Evolutionary conservation across 1,139 yeast species (phyloP).

Genomic region (Sugiyamaella japonica): DNA sequence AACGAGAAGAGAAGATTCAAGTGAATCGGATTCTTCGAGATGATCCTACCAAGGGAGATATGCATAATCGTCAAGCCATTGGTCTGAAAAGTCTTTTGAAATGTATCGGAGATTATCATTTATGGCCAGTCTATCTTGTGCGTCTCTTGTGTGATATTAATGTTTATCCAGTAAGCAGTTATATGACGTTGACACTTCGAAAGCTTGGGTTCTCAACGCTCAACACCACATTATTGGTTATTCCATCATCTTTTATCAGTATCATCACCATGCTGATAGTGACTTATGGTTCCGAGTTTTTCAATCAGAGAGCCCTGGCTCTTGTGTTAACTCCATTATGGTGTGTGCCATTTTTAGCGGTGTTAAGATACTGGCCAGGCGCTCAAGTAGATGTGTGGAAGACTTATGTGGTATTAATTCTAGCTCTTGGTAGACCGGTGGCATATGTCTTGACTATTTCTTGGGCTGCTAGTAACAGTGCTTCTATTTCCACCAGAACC

Average conservation of each 20-base stretch:
- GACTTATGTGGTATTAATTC: conserved; percentile 50
- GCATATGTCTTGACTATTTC: conserved; percentile 57
- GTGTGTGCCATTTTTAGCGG: conserved; percentile 45
- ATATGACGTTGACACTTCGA: conserved; percentile 53
- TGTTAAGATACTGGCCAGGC: conserved; percentile 53
- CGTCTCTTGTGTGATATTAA: conserved; percentile 52
- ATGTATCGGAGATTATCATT: conserved; percentile 53
- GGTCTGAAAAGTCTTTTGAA: conserved; percentile 43
- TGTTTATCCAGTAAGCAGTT: conserved; percentile 45
- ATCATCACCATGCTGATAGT: conserved; percentile 45
- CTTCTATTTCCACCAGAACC: conserved; percentile 58
- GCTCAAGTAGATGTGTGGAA: conserved; percentile 39
- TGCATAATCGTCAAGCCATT: conserved; percentile 62
- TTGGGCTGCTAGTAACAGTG: conserved; percentile 62
- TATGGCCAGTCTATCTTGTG: conserved; percentile 59
- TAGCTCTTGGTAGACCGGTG: conserved; percentile 47
- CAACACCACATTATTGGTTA: conserved; percentile 52
- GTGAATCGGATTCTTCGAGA: conserved; percentile 66
- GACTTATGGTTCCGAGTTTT: conserved; percentile 47
- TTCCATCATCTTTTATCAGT: conserved; percentile 49
- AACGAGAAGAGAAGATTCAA: conserved; percentile 59
- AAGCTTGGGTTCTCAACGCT: conserved; percentile 57
- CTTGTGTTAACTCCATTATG: conserved; percentile 42
- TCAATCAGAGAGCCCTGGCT: conserved; percentile 43
- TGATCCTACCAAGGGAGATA: conserved; percentile 69